These are phyloP conservation scores for Aureobasidium sp. DNA, from an alignment of 2,329 filamentous ascomycete genomes.

Conservation along the genomic window DNA sequence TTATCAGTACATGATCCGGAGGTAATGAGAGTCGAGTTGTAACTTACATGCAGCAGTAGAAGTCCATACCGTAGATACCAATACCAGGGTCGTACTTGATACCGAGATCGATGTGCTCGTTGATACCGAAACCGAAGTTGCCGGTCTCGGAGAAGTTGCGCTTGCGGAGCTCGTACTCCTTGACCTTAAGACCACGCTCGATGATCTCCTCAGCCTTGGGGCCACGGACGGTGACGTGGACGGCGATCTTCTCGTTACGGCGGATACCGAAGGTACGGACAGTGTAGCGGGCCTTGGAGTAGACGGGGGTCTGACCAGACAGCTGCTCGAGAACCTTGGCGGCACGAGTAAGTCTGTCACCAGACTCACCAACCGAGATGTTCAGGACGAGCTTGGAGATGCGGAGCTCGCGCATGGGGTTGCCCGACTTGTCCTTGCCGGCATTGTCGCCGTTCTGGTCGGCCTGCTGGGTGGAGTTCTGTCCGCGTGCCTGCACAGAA, in stretches of 20 bases:
- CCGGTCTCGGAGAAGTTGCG: constrained; percentile 99
- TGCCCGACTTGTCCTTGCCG: constrained; percentile 66
- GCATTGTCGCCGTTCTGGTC: constrained; percentile 1
- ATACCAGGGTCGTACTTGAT: constrained; percentile 99
- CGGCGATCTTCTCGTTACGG: constrained; percentile 99
- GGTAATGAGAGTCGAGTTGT: neutral
- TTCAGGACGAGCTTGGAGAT: constrained; percentile 99
- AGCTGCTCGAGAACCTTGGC: constrained; percentile 99
- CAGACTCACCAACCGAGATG: constrained; percentile 99
- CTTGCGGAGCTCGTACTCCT: constrained; percentile 99
- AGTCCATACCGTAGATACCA: constrained; percentile 99
- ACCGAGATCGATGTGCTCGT: constrained; percentile 99
- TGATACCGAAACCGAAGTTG: constrained; percentile 99
- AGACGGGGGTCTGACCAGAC: constrained; percentile 98
- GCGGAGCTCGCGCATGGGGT: constrained; percentile 99
- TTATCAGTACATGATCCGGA: constrained; percentile 22
- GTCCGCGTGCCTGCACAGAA: constrained; percentile 18
- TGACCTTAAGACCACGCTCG: constrained; percentile 99
- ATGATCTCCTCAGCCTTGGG: constrained; percentile 99
- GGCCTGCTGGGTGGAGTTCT: constrained; percentile 52
- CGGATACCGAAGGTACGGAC: constrained; percentile 99
- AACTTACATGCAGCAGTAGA: constrained; percentile 97
- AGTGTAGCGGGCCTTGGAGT: constrained; percentile 99
- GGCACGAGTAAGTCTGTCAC: constrained; percentile 99
- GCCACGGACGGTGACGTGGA: constrained; percentile 98